Base-by-base conservation (phyloP, 2,329 filamentous ascomycete genomes). In the Hymenoscyphus fraxineus region DNA sequence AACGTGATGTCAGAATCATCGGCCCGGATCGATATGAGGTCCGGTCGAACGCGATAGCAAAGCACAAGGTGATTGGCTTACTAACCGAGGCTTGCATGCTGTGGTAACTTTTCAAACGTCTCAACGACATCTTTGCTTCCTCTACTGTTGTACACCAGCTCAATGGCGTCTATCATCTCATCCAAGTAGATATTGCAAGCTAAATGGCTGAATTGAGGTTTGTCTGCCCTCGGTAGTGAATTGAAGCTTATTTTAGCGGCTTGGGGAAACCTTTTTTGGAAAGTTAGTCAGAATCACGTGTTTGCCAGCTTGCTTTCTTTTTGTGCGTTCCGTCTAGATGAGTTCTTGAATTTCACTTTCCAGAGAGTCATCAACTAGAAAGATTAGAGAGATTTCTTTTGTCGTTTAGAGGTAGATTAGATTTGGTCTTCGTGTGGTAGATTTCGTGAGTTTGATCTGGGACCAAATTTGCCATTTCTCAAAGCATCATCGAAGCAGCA, bases 311-410 rank as follows among this genome's bases (percentile, higher is more conserved):
- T 51, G 19, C 47, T 19, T 27, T 22, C 44, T 51, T 51, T 51
- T 22, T 51, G 47, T 51, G 47, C 47, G 47, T 51, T 51, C 19
- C 10, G 5, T 13, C n/a, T 51, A 51, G 47, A 51, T 51, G 47
- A 51, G 47, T 51, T 27, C 13, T 9, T 51, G 27, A 19, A 51
- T 9, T 22, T 51, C 27, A 19, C 19, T 12, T 51, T 51, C 19
- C 47, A 51, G 47, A 51, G n/a, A 51, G 7, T 27, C 47, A 51
- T 27, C 22, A 19, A 51, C n/a, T 9, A 22, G 13, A 13, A 32
- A n/a, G 31, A 57, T 38, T 57, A 57, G 55, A 57, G 15, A 38
- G 27, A 57, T 57, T 38, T 57, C 31, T 16, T 57, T 57, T 57
- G 27, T 15, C 9, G 9, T n/a, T 57, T 57, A 19, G 31, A 57